Base-by-base conservation (phyloP, 192 early-diverging fungal species). In the Mortierella alpina region DNA sequence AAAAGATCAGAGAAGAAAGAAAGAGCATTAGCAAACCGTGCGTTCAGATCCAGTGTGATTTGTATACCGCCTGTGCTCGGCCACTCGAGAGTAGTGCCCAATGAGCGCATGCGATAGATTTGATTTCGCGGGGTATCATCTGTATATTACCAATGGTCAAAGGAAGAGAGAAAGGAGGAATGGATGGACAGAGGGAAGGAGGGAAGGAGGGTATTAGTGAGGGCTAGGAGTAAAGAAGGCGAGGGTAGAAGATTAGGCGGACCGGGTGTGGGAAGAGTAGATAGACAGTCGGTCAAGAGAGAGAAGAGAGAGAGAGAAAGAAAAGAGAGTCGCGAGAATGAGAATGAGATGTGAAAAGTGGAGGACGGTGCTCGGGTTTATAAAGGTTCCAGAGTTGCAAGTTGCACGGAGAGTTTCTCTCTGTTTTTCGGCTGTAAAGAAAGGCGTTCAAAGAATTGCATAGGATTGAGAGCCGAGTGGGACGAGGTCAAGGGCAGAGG, bases 201-300 rank as follows among this genome's bases (percentile, higher is more conserved):
- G 15, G 46, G 41, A 17, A 20, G 31, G 14, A 54, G 51, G 51
- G 42, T 18, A 8, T 17, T 2, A 39, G 6, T 15, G 39, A 3
- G 52, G 66, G 44, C 4, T n/a, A n/a, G 42, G 53, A 17, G 31
- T 22, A n/a, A 2, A 41, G 51, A 15, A 18, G 3, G 50, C n/a
- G 15, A 53, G 49, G 14, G 6, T 53, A 53, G 42, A 17, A 50
- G 47, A 31, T 31, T 31, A 31, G 31, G 31, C 31, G 31, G 31
- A 31, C 31, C 8, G 42, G 47, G 51, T 11, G 17, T 9, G 13
- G n/a, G 51, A 66, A 44, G 63, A 14, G 9, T 9, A 45, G 5
- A 44, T 54, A 66, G 63, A 66, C 39, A 66, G 63, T 66, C 63
- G 63, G 23, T 54, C 51, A 51, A 66, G 31, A 9, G 14, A 48